These are phyloP conservation scores for Hibiscus tridactylites DNA, from an alignment of 345 rosid genomes.

Conservation along the genomic window DNA sequence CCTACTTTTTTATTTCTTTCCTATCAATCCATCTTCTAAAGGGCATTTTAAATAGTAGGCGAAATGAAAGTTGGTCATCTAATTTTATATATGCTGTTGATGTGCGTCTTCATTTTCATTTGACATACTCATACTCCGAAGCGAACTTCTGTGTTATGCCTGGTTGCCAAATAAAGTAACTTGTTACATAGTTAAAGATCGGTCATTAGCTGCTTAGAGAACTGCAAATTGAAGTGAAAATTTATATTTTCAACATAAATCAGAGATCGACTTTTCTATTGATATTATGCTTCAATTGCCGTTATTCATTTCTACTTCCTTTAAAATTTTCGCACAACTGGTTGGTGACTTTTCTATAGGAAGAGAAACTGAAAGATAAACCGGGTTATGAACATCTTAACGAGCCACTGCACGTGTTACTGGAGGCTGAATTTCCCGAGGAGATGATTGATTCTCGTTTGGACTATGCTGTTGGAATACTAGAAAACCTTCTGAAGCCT, in stretches of 20 bases:
- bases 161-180: background rate
- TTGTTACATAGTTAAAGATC: background rate
- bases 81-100: background rate
- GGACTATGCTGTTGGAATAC: constrained; percentile 62
- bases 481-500: constrained; percentile 80
- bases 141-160: background rate
- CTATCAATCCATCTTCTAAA: background rate
- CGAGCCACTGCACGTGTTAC: constrained; percentile 74
- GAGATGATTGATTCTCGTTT: constrained; percentile 58
- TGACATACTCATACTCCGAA: background rate
- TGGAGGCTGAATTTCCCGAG: constrained; percentile 92
- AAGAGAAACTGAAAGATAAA: constrained; percentile 86
- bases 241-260: no score
- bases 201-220: background rate
- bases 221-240: background rate
- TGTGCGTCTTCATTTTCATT: background rate
- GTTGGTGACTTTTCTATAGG: constrained; percentile 30
- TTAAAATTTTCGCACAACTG: constrained; percentile 5
- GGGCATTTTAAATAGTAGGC: constrained; percentile 19
- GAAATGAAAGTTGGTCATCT: background rate
- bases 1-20: background rate
- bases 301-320: background rate
- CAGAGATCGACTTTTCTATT: no score
- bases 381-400: constrained; percentile 91
- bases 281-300: background rate